Evolutionary conservation across 2,329 filamentous ascomycete genomes (phyloP).

Genomic region (Pyricularia pennisetigena): DNA sequence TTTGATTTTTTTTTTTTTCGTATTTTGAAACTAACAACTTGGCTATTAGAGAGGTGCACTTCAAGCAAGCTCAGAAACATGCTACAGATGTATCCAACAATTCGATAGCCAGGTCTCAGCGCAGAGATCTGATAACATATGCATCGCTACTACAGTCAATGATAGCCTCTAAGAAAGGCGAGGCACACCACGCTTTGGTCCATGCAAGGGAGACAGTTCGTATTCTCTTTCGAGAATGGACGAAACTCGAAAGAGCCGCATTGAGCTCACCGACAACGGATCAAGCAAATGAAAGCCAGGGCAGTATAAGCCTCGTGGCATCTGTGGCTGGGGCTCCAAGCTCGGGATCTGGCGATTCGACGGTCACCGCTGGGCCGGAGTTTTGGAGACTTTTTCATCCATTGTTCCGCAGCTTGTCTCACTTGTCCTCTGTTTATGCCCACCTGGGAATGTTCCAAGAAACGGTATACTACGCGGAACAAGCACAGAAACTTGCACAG

Average conservation of each 20-base stretch:
- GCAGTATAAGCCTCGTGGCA: not conserved
- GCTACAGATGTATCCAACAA: not conserved
- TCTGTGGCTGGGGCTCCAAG: not conserved
- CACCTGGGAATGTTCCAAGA: conserved; percentile 83
- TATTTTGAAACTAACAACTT: not conserved
- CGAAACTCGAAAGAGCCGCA: conserved; percentile 32
- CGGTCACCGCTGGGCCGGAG: conserved; percentile 30
- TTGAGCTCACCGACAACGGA: not conserved
- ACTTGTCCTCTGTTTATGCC: conserved; percentile 69
- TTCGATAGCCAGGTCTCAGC: conserved; percentile 15
- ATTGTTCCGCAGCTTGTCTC: conserved; percentile 60
- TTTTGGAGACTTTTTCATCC: conserved; percentile 75
- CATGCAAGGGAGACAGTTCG: conserved; percentile 49
- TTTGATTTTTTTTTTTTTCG: not conserved
- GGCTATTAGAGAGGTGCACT: not conserved
- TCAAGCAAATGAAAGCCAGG: conserved; percentile 13
- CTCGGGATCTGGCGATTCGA: not conserved
- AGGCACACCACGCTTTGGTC: conserved; percentile 45
- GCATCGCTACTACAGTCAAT: conserved; percentile 56
- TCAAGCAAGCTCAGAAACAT: not conserved
- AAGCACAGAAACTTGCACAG: conserved; percentile 67
- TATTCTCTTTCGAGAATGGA: conserved; percentile 45
- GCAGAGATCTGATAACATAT: conserved; percentile 44
- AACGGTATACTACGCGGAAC: conserved; percentile 78
- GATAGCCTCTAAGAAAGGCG: conserved; percentile 52